Base-by-base conservation (phyloP, 2,329 filamentous ascomycete species). In the Ambrosiella xylebori region DNA sequence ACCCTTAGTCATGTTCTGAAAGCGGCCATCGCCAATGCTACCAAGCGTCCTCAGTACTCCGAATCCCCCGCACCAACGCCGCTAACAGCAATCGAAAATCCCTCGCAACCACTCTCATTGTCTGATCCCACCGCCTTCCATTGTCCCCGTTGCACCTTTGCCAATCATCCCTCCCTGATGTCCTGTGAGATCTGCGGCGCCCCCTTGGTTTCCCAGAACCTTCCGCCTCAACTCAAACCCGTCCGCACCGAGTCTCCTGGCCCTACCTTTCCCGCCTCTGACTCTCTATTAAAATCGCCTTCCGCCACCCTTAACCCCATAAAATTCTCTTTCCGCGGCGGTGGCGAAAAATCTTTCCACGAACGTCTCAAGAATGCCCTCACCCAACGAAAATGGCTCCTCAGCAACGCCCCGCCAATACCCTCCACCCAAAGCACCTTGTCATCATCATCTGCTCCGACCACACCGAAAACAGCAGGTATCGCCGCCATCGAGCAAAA, bases 311-410 rank as follows among this genome's bases (percentile, higher is more conserved):
- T 27, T 27, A 27, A 94, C 62, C 84, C 79, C 62, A 81, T 97
- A 64, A 98, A 96, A 68, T 73, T 98, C 44, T 97, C 93, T 0
- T 98, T 98, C 64, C 84, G 93, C 38, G 80, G 76, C 39, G 90
- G 91, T 1, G 93, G 93, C 0, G 91, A 90, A 61, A 91, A 89
- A 69, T 84, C 88, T 5, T 95, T 98, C 63, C 82, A 86, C 63
- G 93, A 97, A 64, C 79, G 90, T 53, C 75, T 98, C 1, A 97
- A 95, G 66, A 82, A 82, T 6, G 86, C 89, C 7, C 79, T 97
- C 69, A 83, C 89, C 1, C 93, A 98, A 68, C 81, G 93, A 12
- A 97, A 97, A 74, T 98, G 93, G 93, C 77, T 98, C 2, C 76
- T 96, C 0, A 86, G 93, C 58, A 84, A 86, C 65, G 93, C 93